Base-by-base conservation (phyloP, 2,329 filamentous ascomycete genomes). In the Colletotrichum spaethianum region DNA sequence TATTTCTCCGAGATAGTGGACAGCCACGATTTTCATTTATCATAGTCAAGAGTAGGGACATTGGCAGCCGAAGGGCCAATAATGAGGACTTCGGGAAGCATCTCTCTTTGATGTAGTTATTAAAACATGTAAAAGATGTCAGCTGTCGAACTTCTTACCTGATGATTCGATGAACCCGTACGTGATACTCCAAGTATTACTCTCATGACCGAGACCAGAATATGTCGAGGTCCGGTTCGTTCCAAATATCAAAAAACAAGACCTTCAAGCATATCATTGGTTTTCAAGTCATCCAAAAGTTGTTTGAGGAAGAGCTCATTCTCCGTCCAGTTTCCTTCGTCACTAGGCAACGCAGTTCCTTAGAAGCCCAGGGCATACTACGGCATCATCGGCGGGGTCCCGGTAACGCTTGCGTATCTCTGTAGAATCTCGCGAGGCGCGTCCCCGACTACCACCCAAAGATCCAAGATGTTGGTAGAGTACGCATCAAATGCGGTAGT, bases 341-440 rank as follows among this genome's bases (percentile, higher is more conserved):
- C 86, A 3, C 87, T 87, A 1, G 87, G 87, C 8, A 57, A 38
- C 14, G n/a, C 9, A 3, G 40, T 33, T 1, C 53, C 63, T 44
- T 28, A 50, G 76, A 91, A 91, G 0, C 90, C 89, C 0, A 91
- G 82, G 0, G 88, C 89, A 75, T 90, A 90, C 74, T 91, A 89
- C 7, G 89, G 90, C 89, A 91, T 91, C 86, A 88, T 88, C 0
- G 90, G 89, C 0, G 87, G 87, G 50, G 83, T 86, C 0, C 89
- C 89, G 0, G 89, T 89, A 2, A 83, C 87, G 7, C 79, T 78
- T 0, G 86, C 86, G 75, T 91, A 91, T 0, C 84, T 82, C 73
- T 88, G 82, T 16, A 86, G 83, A 50, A 91, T 89, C 55, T 87
- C 82, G 0, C 82, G 81, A 0, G 89, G 89, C 0, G 82, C 83